A percentile compares a stretch with the other conserved stretches of the same genome.
Evolutionary conservation across 306 rosid species (phyloP).

Genomic region (Boehmeria nivea): DNA sequence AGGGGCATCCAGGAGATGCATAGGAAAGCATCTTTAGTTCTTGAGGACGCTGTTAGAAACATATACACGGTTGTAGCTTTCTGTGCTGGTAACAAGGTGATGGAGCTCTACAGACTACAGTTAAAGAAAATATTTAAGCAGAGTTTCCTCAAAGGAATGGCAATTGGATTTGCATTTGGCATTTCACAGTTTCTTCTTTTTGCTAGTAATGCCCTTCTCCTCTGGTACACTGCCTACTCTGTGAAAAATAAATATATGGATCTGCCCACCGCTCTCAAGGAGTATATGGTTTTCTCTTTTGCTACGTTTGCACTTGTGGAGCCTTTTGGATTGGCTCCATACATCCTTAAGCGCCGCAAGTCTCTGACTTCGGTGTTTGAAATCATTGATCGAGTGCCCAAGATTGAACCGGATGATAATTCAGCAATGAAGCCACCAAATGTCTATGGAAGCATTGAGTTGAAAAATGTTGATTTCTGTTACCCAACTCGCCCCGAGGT

Average conservation of each 20-base stretch:
- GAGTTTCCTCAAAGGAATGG: conserved; percentile 95
- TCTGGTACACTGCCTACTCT: conserved; percentile 82
- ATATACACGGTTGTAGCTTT: conserved; percentile 98
- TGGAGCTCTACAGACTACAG: conserved; percentile 97
- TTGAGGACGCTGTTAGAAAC: conserved; percentile 97
- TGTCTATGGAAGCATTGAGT: conserved; percentile 92
- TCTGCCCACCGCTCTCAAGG: conserved; percentile 76
- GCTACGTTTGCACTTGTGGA: conserved; percentile 98
- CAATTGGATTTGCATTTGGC: conserved; percentile 95
- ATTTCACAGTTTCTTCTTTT: conserved; percentile 96
- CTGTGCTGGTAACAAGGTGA: conserved; percentile 98
- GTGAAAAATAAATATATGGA: conserved; percentile 33
- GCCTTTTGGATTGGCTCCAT: conserved; percentile 99
- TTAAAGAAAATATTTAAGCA: conserved; percentile 78
- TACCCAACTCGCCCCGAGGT: conserved; percentile 96
- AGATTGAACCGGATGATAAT: conserved; percentile 93
- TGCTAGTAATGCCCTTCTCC: conserved; percentile 97
- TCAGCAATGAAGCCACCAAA: conserved; percentile 86
- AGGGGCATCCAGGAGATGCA: conserved; percentile 99
- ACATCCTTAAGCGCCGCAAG: conserved; percentile 97
- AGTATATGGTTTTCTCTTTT: conserved; percentile 94
- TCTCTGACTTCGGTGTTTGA: conserved; percentile 96
- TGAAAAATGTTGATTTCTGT: conserved; percentile 88
- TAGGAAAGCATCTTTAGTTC: conserved; percentile 97
- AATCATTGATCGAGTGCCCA: conserved; percentile 90